Base-by-base conservation (phyloP, 2,329 filamentous ascomycete genomes). In the Albophoma yamanashiensis region DNA sequence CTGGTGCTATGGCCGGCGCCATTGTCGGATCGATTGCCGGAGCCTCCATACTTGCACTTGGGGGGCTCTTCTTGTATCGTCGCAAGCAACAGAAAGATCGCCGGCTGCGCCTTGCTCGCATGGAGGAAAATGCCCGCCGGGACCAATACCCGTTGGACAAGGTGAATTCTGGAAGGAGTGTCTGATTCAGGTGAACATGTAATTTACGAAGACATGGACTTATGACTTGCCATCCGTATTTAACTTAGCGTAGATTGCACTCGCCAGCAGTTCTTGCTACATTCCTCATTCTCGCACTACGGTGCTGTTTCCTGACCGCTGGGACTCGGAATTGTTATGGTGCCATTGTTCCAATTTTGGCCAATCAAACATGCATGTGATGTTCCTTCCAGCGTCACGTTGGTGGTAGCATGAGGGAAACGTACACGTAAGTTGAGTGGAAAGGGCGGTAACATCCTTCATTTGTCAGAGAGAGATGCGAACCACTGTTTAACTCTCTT, bases 81-180 rank as follows among this genome's bases (percentile, higher is more conserved):
- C 59, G 59, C 14, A 40, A 39, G 4, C 45, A 55, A 27, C 59
- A 60, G 47, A 55, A 47, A 6, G 40, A 58, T 22, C 55, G 59
- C 20, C 38, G 17, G 2, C n/a, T 45, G 27, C 55, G 50, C 11
- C 56, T 55, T 12, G 59, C 55, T 12, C 47, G 39, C 27, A 60
- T 58, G 59, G 50, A 55, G 20, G 59, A 58, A 38, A 60, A 60
- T 22, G 59, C 59, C n/a, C 55, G 59, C 3, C 45, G 39, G 22
- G 47, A 55, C 1, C 55, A 55, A 45, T 57, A 34, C 12, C 59
- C 59, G 2, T 17, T 60, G 55, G 25, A 55, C 43, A 60, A 60
- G 45, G 11, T 52, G 8, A 20, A 1, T 11, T 34, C 47, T 2
- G 27, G 17, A 8, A 52, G 47, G 27, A 52, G 47, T n/a, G 27